Conservation (phyloP, 2,329 filamentous ascomycete species). For the Periconia macrospinosa region DNA sequence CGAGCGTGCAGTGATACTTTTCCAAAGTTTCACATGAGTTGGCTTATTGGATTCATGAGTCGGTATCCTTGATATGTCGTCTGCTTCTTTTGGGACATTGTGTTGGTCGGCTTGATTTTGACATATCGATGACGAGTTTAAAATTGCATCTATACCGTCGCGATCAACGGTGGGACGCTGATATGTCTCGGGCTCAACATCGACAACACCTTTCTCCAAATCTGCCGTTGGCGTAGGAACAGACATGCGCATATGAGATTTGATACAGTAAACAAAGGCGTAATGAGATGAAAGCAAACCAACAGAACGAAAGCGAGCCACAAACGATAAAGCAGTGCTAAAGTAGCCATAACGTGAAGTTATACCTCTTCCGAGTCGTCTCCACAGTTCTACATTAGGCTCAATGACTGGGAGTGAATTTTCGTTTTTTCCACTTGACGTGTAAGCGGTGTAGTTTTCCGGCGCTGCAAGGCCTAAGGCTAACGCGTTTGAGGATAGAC, state of each 20-base stretch:
- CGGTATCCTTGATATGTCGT: not conserved
- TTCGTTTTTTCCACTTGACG: not conserved
- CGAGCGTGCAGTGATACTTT: slow-evolving; percentile 32
- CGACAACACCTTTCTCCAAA: not conserved
- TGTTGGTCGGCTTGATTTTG: not conserved
- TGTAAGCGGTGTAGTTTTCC: not conserved
- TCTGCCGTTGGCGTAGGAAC: not conserved
- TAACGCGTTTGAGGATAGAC: not conserved
- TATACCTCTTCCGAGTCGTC: no score
- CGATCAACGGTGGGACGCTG: not conserved
- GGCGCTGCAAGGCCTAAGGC: not conserved
- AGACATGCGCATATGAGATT: not conserved
- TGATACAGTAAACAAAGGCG: not conserved
- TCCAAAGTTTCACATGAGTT: slow-evolving; percentile 13
- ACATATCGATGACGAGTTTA: not conserved
- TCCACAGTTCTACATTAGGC: no score
- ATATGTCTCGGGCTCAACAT: not conserved
- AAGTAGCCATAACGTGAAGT: no score
- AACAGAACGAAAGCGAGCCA: not conserved
- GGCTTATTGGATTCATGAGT: not conserved
- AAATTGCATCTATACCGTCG: not conserved
- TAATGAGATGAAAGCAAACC: not conserved
- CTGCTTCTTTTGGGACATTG: not conserved
- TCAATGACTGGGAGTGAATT: not conserved
- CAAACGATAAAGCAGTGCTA: not conserved